A percentile compares a stretch with the other conserved stretches of the same genome.
Evolutionary conservation across 2,329 filamentous ascomycete species (phyloP).

Genomic region (Talaromyces sp.): DNA sequence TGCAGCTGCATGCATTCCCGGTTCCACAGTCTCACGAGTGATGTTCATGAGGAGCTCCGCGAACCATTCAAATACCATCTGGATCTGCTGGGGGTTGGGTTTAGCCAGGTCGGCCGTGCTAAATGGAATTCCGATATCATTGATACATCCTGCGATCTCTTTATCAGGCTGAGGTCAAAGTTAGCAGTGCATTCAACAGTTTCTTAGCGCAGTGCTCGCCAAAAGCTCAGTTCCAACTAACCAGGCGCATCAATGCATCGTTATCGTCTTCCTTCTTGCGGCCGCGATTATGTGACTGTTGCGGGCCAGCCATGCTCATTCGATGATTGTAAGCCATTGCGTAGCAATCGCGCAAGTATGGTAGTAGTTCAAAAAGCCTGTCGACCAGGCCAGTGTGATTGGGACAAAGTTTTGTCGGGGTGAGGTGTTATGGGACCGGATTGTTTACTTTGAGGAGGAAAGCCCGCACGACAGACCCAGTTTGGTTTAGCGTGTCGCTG

Average conservation of each 20-base stretch:
- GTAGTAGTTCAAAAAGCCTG: neutral
- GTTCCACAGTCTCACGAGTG: constrained; percentile 89
- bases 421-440: constrained; percentile 31
- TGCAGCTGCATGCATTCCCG: constrained; percentile 89
- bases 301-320: constrained; percentile 50
- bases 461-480: constrained; percentile 27
- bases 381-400: constrained; percentile 4
- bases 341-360: constrained; percentile 11
- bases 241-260: constrained; percentile 61
- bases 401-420: constrained; percentile 9
- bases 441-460: constrained; percentile 38
- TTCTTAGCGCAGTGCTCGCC: neutral
- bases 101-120: constrained; percentile 85
- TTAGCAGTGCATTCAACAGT: constrained; percentile 8
- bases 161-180: constrained; percentile 55
- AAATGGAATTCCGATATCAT: constrained; percentile 92
- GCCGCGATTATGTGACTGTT: constrained; percentile 51
- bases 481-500: constrained; percentile 32
- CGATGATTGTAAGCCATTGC: constrained; percentile 55
- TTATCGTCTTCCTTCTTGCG: constrained; percentile 62
- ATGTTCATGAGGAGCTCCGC: constrained; percentile 91
- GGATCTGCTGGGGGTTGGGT: constrained; percentile 89
- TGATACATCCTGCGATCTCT: constrained; percentile 96
- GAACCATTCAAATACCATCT: constrained; percentile 98
- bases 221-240: constrained; percentile 31